These are phyloP conservation scores for Litchi chinensis DNA, from an alignment of 345 rosid genomes.

Conservation along the genomic window DNA sequence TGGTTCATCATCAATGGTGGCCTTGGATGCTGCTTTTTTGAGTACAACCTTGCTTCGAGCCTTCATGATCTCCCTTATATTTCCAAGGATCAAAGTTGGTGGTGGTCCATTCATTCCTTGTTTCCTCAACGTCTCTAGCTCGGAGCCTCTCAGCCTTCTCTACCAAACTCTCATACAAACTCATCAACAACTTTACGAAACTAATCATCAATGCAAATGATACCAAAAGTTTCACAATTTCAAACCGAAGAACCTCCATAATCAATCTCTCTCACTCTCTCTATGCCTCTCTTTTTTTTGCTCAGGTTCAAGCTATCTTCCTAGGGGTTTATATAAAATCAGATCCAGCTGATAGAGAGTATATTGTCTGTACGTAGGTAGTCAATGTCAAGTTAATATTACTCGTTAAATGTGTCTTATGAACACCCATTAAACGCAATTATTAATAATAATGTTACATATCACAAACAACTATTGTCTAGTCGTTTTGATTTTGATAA, in stretches of 20 bases:
- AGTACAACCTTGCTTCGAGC: background rate
- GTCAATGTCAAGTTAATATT: too few relatives aligned
- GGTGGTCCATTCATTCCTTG: conserved; percentile 49
- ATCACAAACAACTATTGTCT: too few relatives aligned
- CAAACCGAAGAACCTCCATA: background rate
- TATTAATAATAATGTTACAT: too few relatives aligned
- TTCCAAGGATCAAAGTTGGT: conserved; percentile 42
- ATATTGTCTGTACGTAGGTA: too few relatives aligned
- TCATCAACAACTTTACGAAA: background rate
- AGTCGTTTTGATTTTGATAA: too few relatives aligned
- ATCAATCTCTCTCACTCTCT: background rate
- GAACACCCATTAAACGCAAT: too few relatives aligned
- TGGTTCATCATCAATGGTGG: background rate
- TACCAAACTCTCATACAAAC: conserved; percentile 10
- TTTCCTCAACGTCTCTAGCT: conserved; percentile 26
- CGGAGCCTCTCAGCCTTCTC: conserved; percentile 38
- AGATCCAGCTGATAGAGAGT: too few relatives aligned
- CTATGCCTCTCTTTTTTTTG: background rate
- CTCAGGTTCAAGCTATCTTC: too few relatives aligned
- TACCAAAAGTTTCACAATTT: background rate
- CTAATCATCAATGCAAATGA: background rate
- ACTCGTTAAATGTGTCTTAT: too few relatives aligned
- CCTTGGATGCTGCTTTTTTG: background rate
- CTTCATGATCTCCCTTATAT: conserved; percentile 43
- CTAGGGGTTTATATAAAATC: too few relatives aligned